Base-by-base conservation (phyloP, 176 grass and related monocot species). In the Areca catechu region DNA sequence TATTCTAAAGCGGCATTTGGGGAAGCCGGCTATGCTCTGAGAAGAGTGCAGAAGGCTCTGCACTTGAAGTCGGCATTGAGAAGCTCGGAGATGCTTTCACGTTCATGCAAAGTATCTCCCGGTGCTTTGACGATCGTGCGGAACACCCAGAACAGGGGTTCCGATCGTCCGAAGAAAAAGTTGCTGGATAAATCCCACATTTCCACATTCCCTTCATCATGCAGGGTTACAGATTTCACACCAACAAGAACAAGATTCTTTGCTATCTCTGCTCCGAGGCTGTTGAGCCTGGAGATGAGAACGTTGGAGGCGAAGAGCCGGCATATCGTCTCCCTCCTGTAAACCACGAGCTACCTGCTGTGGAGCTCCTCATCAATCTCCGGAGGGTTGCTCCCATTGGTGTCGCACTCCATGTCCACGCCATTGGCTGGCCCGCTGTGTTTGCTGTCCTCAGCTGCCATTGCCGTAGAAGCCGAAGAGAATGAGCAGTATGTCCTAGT, bases 341-440 rank as follows among this genome's bases (percentile, higher is more conserved):
- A 95, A 60, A 89, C 89, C 12, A 85, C 89, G 23, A 89, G 81
- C 66, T 95, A 85, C 65, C 89, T 75, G 16, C 89, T 95, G 73
- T 95, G 89, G 22, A 95, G 82, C 59, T 95, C 81, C 67, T 95
- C 89, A 20, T 95, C 89, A 69, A 95, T 95, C 78, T 95, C 89
- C 7, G 71, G 49, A 16, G 48, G 18, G 52, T 30, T 69, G 28
- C 29, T 57, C 29, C 28, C 53, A 16, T 37, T 60, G 0, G 22
- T 53, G 16, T 69, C 73, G 37, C 27, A 21, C 58, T 57, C 50
- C 68, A 51, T 69, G 34, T 43, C 34, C 34, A 43, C 14, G 10
- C 34, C 34, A 10, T 43, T 43, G 34, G 34, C 34, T 43, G 34
- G 10, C 34, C 9, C 9, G 34, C 34, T 43, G 9, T 43, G 34